Percentiles rank a stretch among this genome's conserved stretches.
These are phyloP conservation scores for Xylaria sp. DNA, from an alignment of 2,329 filamentous ascomycete genomes.

Conservation along the genomic window DNA sequence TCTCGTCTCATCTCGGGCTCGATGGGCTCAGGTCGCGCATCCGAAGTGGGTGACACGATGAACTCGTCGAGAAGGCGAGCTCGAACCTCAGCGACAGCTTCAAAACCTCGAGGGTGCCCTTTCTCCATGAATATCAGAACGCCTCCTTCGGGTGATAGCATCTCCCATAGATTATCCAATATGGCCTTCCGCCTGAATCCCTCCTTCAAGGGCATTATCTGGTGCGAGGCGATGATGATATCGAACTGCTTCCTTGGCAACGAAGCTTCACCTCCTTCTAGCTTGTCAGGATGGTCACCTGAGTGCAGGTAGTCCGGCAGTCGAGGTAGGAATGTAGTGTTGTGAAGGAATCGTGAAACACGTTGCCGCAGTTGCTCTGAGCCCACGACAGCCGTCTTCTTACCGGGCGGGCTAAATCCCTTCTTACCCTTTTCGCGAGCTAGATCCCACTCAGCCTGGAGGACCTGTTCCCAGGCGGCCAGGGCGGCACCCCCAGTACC, in stretches of 20 bases:
- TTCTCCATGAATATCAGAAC: slow-evolving; percentile 90
- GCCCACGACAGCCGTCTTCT: slow-evolving; percentile 80
- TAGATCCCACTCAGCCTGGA: slow-evolving; percentile 80
- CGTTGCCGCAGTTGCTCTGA: slow-evolving; percentile 77
- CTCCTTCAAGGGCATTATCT: slow-evolving; percentile 76
- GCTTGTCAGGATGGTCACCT: slow-evolving; percentile 60
- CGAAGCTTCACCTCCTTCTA: slow-evolving; percentile 62
- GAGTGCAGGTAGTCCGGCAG: slow-evolving; percentile 84
- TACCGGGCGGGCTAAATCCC: slow-evolving; percentile 61
- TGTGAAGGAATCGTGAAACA: slow-evolving; percentile 76
- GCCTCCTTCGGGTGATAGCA: slow-evolving; percentile 83
- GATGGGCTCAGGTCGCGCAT: slow-evolving; percentile 46
- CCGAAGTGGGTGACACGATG: slow-evolving; percentile 45
- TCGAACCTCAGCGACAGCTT: slow-evolving; percentile 85
- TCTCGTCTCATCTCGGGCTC: slow-evolving; percentile 48
- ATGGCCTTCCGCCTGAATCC: slow-evolving; percentile 78
- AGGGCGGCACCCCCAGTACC: slow-evolving; percentile 76
- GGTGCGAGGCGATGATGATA: slow-evolving; percentile 86
- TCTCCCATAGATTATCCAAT: slow-evolving; percentile 86
- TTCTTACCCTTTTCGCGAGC: slow-evolving; percentile 59
- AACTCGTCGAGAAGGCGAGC: slow-evolving; percentile 77
- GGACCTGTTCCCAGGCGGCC: slow-evolving; percentile 76
- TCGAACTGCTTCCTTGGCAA: slow-evolving; percentile 80
- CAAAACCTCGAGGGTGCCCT: slow-evolving; percentile 88
- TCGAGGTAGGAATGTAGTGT: slow-evolving; percentile 90